Evolutionary conservation across 805 yeast species (phyloP), one percentile per base, ranked within the genome.

Genomic region (Candida montana): DNA sequence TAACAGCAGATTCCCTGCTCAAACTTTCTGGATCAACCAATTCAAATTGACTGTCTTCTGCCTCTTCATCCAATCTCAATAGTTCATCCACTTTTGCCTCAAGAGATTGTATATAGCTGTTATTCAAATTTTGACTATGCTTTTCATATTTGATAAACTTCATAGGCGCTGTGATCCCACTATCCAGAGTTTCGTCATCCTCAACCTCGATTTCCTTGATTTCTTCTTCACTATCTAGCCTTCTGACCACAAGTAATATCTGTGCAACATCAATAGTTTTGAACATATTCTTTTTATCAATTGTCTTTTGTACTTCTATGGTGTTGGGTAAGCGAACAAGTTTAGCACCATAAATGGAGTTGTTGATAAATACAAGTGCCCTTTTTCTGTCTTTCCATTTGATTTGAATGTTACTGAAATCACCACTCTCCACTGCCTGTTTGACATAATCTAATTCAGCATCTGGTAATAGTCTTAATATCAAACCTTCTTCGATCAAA

Each of bases 261-360:
- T 93, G 97, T 41, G 84, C 77, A 7, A 91, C 69, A 60, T 93
- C 98, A 27, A 87, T 71, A 0, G 95, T 79, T 57, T 93, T 93
- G 66, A 83, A 82, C 20, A 93, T 75, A 57, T 88, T 93, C 59
- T 91, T 91, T 54, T 79, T 76, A 59, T 93, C 99, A 19, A 90
- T 76, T 5, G 96, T 81, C 62, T 93, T 93, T 59, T 83, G 87
- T 7, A 85, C 77, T 59, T 93, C 99, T 9, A 86, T 75, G 4
- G 90, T 63, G 0, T 96, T 86, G 0, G 99, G 99, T 48, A 93
- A 66, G 53, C 90, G 91, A n/a, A 93, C 77, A 28, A 93, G 65
- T 48, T 87, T 79, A 0, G 95, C 96, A 7, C 86, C 88, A 59
- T 85, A 91, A 46, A 79, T 60, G 12, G 77, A 72, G 33, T 79